These are phyloP conservation scores for Cercophora samala DNA, from an alignment of 495 filamentous ascomycete genomes.

Conservation along the genomic window DNA sequence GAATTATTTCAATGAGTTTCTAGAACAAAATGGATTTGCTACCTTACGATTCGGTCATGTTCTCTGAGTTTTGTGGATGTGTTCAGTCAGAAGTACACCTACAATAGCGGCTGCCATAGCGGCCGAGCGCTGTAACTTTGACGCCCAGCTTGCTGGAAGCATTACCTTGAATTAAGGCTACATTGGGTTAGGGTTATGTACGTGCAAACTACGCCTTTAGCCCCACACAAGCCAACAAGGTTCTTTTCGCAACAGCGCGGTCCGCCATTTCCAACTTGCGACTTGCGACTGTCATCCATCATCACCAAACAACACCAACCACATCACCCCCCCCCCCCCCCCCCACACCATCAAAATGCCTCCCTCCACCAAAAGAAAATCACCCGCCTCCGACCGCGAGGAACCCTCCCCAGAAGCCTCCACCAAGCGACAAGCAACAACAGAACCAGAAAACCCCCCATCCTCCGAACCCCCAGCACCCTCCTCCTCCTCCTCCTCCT, in stretches of 20 bases:
- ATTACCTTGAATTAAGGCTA: too few relatives aligned
- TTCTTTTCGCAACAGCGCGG: background rate
- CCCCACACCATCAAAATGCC: background rate
- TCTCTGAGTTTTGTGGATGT: too few relatives aligned
- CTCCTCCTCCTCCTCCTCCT: conserved; percentile 11
- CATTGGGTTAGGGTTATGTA: too few relatives aligned
- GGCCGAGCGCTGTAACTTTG: too few relatives aligned
- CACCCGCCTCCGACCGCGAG: conserved; percentile 43
- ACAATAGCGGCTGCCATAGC: too few relatives aligned
- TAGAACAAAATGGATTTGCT: too few relatives aligned
- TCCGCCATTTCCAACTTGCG: background rate
- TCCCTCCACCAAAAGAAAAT: conserved; percentile 19
- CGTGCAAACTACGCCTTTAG: background rate
- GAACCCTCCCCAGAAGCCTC: conserved; percentile 25
- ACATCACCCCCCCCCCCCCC: background rate
- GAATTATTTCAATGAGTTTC: background rate
- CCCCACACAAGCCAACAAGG: background rate
- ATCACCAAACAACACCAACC: background rate
- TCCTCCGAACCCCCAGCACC: conserved; percentile 11
- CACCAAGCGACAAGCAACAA: conserved; percentile 25
- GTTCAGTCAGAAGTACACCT: too few relatives aligned
- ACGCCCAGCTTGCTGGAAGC: too few relatives aligned
- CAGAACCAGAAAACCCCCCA: conserved; percentile 20
- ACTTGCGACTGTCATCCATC: background rate
- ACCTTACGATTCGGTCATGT: too few relatives aligned